These are phyloP conservation scores for Arthroderma sp. DNA, from an alignment of 2,329 filamentous ascomycete species.

Conservation along the genomic window DNA sequence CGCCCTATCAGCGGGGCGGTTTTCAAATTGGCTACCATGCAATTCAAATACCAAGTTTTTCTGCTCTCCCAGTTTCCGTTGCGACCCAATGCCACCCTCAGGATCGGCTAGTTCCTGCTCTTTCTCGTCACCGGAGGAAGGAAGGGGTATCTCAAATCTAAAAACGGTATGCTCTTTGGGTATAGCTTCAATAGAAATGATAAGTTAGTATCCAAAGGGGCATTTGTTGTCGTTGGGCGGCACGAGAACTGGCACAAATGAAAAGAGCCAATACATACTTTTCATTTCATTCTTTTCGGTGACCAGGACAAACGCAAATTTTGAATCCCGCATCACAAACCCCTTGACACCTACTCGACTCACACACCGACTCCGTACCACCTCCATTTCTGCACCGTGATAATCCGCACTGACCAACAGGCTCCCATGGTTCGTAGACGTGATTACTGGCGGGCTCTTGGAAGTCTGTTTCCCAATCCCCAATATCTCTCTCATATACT, in stretches of 20 bases:
- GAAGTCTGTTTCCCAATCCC: slow-evolving; percentile 31
- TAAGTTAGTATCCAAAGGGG: slow-evolving; percentile 2
- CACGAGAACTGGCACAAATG: background rate
- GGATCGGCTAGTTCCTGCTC: slow-evolving; percentile 10
- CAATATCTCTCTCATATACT: slow-evolving; percentile 72
- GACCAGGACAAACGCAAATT: slow-evolving; percentile 73
- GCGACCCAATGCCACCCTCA: background rate
- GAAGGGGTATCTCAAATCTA: slow-evolving; percentile 53
- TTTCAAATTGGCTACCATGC: slow-evolving; percentile 75
- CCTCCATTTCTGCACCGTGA: slow-evolving; percentile 72
- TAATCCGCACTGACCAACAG: slow-evolving; percentile 79
- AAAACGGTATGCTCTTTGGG: slow-evolving; percentile 90
- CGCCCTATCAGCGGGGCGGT: slow-evolving; percentile 67
- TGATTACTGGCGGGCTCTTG: slow-evolving; percentile 29
- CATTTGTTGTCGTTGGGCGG: too few relatives aligned
- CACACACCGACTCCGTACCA: slow-evolving; percentile 68
- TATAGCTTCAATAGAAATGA: slow-evolving; percentile 36
- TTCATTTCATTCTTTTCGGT: slow-evolving; percentile 59
- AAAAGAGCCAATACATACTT: slow-evolving; percentile 28
- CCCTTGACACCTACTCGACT: slow-evolving; percentile 71
- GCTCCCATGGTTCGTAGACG: slow-evolving; percentile 38
- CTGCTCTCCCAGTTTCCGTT: background rate
- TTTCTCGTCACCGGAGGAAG: slow-evolving; percentile 12
- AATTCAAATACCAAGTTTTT: slow-evolving; percentile 63
- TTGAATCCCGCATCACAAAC: slow-evolving; percentile 79